Percentiles rank a stretch among this genome's conserved stretches.
These are phyloP conservation scores for Purpureocillium takamizusanense DNA, from an alignment of 2,329 filamentous ascomycete species.

Conservation along the genomic window DNA sequence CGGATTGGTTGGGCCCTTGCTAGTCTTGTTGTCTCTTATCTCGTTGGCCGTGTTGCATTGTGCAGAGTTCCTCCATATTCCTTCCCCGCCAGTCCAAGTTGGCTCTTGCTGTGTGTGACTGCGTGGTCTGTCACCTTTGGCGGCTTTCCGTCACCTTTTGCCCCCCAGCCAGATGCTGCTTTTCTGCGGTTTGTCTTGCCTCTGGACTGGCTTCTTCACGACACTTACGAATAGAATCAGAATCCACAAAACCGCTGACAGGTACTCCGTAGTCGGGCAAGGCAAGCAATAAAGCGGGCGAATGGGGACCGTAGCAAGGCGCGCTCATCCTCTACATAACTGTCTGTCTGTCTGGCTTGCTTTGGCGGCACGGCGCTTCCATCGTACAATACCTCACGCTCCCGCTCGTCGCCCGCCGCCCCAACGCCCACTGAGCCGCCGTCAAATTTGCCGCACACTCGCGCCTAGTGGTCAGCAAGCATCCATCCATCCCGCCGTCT, in stretches of 20 bases:
- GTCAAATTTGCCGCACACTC: no score
- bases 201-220: background rate
- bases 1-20: background rate
- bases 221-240: background rate
- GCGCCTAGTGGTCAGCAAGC: no score
- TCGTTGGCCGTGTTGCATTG: background rate
- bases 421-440: no score
- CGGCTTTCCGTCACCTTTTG: background rate
- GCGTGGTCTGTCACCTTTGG: conserved; percentile 1
- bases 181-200: background rate
- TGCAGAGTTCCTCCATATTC: background rate
- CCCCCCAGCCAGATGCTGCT: background rate
- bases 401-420: no score
- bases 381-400: no score
- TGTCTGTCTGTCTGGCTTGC: no score
- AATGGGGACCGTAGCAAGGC: no score
- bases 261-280: no score
- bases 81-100: background rate
- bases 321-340: no score
- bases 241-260: background rate
- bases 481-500: no score
- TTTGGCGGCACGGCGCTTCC: no score
- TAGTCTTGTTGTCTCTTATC: conserved; percentile 14
- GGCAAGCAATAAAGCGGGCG: background rate
- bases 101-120: background rate